phyloP scores from a whole-genome alignment of 2,329 filamentous ascomycete species.

The Lachnellula cervina region DNA sequence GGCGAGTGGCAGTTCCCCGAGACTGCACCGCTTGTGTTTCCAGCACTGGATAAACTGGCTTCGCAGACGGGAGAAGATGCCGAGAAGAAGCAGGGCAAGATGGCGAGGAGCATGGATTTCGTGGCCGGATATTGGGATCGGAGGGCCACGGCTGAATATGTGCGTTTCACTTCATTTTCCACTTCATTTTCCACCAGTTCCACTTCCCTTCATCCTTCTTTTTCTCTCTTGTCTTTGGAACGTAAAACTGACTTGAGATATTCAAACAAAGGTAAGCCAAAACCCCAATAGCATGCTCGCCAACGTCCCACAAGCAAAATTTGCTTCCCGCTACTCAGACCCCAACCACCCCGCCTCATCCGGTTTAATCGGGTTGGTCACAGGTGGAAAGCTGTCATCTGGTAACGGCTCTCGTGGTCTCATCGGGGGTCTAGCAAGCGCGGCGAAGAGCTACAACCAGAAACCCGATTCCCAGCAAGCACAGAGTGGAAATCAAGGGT shows the following conservation, averaged over 20 bases:
- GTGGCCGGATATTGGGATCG: conserved; percentile 14
- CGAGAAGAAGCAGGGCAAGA: conserved; percentile 2
- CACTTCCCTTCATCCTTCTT: too few species aligned
- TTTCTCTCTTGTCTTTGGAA: background rate
- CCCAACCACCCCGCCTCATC: conserved; percentile 46
- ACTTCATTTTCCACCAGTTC: background rate
- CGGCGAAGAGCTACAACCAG: background rate
- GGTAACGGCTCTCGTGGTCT: background rate
- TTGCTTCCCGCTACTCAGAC: conserved; percentile 44
- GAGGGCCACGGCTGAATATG: conserved; percentile 16
- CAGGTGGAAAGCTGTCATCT: conserved; percentile 3
- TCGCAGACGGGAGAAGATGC: conserved; percentile 12
- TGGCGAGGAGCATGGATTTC: conserved; percentile 9
- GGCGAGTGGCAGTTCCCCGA: conserved; percentile 23
- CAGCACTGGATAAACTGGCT: conserved; percentile 30
- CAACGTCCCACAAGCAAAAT: conserved; percentile 24
- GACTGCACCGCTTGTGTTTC: conserved; percentile 35
- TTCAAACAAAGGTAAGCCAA: conserved; percentile 1
- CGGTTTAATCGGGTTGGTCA: conserved; percentile 28
- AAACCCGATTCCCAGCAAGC: background rate
- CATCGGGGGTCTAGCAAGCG: background rate
- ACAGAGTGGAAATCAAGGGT: background rate
- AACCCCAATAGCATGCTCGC: conserved; percentile 7
- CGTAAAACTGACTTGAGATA: background rate
- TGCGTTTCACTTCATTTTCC: background rate